Base-by-base conservation (phyloP, 2,329 filamentous ascomycete genomes). In the Colletotrichum cuscutae region DNA sequence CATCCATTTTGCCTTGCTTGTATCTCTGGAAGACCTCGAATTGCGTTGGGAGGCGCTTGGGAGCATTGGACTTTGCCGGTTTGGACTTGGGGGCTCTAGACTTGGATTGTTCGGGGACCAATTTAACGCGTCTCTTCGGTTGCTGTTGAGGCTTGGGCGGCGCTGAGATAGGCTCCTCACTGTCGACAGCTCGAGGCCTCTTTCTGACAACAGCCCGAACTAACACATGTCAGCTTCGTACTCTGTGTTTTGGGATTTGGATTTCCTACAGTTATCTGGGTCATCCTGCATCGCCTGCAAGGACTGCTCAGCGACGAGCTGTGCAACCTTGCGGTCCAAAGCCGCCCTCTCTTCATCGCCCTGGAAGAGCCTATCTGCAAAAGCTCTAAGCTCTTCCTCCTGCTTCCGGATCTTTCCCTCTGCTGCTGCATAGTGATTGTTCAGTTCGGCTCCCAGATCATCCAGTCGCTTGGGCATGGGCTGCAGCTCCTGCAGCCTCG, bases 391-490 rank as follows among this genome's bases (percentile, higher is more conserved):
- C 19, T 65, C 62, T 12, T 32, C 15, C 15, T 65, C 62, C 52
- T 65, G 62, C n/a, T 24, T 57, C 11, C 52, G 62, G 13, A 65
- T 56, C 24, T 22, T 65, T 9, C 57, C 62, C 24, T 65, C 62
- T 24, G 62, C 62, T 15, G 22, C 22, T 5, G 32, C 37, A 19
- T 65, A 65, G 5, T 46, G 62, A 6, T 15, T 46, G 52, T 46
- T 65, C 62, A 65, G 24, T 46, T 65, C 62, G 19, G 24, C 28
- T n/a, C 62, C 62, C 11, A 65, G 37, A n/a, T 65, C 53, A 15
- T 65, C 62, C 11, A 65, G 52, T n/a, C 53, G 62, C 22, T 65
- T 65, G 7, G 62, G 52, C 32, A 65, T 56, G 52, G 53, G 32
- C 19, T 65, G 62, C 30, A 65, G 52, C 24, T 65, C 52, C 7